Base-by-base conservation (phyloP, 108 stramenopile species). In the Cylindrotheca fusiformis region DNA sequence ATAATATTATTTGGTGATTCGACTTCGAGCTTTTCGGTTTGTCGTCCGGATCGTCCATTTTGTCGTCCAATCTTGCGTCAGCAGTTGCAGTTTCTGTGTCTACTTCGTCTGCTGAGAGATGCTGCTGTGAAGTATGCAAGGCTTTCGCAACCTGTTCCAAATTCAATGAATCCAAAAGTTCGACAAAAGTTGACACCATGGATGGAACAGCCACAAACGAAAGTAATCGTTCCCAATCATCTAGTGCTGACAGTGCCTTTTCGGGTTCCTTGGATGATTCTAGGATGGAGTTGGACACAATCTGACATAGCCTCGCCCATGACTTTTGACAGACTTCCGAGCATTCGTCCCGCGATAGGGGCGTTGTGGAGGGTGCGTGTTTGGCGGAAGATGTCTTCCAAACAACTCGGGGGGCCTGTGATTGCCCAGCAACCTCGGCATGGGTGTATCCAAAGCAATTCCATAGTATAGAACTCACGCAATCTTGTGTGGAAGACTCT, bases 161-260 rank as follows among this genome's bases (percentile, higher is more conserved):
- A 0, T 63, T 23, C 2, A 22, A 28, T 18, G 45, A 10, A 26
- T 30, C 52, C 17, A 70, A n/a, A 28, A 72, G n/a, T 19, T 24
- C 21, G 32, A 47, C 28, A 28, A 72, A 59, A 22, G 29, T 56
- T 21, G 57, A 1, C 8, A 32, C 48, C 23, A 72, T 27, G 10
- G 57, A 51, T 1, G 63, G 56, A 2, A 58, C n/a, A 19, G 44
- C 32, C 3, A 63, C 49, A 26, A 72, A 52, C 5, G 20, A 36
- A 46, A 72, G 32, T 29, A 72, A 36, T 8, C 71, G 71, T 45
- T 63, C 58, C 71, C 71, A 72, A n/a, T 72, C 71, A 4, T 52
- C 21, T 20, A 72, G 23, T 17, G 54, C 69, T 19, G 53, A 25
- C 47, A 48, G 21, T 4, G 69, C 53, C 22, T 61, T 31, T 24